These are phyloP conservation scores for Podospora pseudocomata DNA, from an alignment of 495 filamentous ascomycete genomes.

Conservation along the genomic window DNA sequence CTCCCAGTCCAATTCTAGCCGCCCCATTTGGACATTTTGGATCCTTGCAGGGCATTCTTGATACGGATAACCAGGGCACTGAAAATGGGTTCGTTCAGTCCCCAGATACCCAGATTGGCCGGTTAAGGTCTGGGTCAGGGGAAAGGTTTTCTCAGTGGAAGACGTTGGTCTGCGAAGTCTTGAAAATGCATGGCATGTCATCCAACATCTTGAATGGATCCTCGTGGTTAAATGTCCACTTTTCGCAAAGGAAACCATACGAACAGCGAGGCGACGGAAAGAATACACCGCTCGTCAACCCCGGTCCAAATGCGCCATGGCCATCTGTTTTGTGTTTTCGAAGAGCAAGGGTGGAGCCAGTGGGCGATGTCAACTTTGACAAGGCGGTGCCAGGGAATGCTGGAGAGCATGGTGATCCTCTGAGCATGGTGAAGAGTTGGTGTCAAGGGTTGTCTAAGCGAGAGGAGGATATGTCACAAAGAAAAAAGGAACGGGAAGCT, in stretches of 20 bases:
- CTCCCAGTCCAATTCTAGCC: slow-evolving; percentile 39
- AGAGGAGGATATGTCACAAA: slow-evolving; percentile 43
- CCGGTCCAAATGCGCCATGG: slow-evolving; percentile 42
- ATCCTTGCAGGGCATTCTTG: slow-evolving; percentile 33
- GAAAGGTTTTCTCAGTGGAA: slow-evolving; percentile 41
- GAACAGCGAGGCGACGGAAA: slow-evolving; percentile 42
- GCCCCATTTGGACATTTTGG: slow-evolving; percentile 48
- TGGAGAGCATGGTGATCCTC: slow-evolving; percentile 51
- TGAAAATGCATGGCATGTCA: slow-evolving; percentile 43
- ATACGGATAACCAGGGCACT: slow-evolving; percentile 24
- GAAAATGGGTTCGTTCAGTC: slow-evolving; percentile 39
- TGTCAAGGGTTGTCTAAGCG: slow-evolving; percentile 46
- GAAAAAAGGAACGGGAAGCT: slow-evolving; percentile 52
- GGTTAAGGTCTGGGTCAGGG: slow-evolving; percentile 35
- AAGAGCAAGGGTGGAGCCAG: slow-evolving; percentile 30
- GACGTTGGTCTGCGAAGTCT: slow-evolving; percentile 36
- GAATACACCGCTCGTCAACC: slow-evolving; percentile 35
- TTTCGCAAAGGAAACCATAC: slow-evolving; percentile 33
- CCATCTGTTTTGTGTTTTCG: slow-evolving; percentile 51
- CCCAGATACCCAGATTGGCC: slow-evolving; percentile 45
- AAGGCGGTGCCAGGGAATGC: slow-evolving; percentile 14
- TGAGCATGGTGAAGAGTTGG: slow-evolving; percentile 70
- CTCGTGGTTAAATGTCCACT: slow-evolving; percentile 37
- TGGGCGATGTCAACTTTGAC: slow-evolving; percentile 19
- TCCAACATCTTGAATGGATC: slow-evolving; percentile 34